A percentile compares a stretch with the other conserved stretches of the same genome.
Evolutionary conservation across 768 basidiomycete genomes (phyloP).

Genomic region (Amanita rubescens): DNA sequence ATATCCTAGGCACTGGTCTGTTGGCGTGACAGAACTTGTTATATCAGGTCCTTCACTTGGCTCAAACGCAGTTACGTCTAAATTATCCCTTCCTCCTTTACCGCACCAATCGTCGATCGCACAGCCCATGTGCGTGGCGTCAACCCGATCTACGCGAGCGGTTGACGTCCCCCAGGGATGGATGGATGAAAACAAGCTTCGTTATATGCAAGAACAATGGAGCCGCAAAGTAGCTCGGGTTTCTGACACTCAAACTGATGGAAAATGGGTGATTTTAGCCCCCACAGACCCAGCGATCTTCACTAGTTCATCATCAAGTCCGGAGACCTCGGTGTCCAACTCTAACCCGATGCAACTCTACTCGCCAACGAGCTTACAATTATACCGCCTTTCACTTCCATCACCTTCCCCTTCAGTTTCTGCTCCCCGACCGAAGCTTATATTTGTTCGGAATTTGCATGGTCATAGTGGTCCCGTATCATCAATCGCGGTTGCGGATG

Average conservation of each 20-base stretch:
- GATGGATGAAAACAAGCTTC: constrained; percentile 60
- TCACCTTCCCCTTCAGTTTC: constrained; percentile 36
- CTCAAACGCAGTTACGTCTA: not conserved
- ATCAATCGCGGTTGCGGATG: constrained; percentile 69
- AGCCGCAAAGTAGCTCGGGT: constrained; percentile 63
- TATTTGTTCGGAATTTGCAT: constrained; percentile 63
- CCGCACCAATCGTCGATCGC: constrained; percentile 8
- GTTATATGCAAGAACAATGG: constrained; percentile 67
- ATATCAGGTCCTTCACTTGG: constrained; percentile 33
- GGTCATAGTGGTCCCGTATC: constrained; percentile 63
- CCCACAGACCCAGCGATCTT: constrained; percentile 36
- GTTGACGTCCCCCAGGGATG: constrained; percentile 67
- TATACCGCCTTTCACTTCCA: constrained; percentile 68
- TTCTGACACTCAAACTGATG: constrained; percentile 74
- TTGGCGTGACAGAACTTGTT: constrained; percentile 69
- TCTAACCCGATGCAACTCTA: constrained; percentile 18
- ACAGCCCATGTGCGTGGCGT: constrained; percentile 39
- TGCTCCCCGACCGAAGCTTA: constrained; percentile 52
- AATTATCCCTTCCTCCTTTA: constrained; percentile 4
- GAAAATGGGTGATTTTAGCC: constrained; percentile 78
- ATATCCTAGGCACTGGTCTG: constrained; percentile 76
- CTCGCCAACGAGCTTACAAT: constrained; percentile 52
- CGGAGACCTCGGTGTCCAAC: constrained; percentile 19
- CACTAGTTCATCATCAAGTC: constrained; percentile 13
- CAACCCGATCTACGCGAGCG: constrained; percentile 59